Percentiles rank a stretch among this genome's conserved stretches.
Evolutionary conservation across 176 grass and related monocot species (phyloP).

Genomic region (Dendrocalamus sinicus): DNA sequence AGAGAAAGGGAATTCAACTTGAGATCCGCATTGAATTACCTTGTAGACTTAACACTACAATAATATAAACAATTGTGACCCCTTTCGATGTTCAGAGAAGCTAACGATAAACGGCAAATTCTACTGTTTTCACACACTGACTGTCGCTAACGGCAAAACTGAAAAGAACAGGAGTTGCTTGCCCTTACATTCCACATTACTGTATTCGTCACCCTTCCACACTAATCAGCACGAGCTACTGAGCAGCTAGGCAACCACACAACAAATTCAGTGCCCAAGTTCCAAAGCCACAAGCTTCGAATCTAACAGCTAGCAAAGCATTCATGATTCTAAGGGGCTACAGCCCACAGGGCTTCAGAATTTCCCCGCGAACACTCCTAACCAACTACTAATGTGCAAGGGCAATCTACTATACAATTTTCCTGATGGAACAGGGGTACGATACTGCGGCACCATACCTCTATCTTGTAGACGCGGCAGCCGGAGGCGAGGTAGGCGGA

Average conservation of each 20-base stretch:
- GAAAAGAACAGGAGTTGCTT: background rate
- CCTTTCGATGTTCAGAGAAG: background rate
- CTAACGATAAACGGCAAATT: background rate
- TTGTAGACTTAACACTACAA: background rate
- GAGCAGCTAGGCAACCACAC: background rate
- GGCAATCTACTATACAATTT: background rate
- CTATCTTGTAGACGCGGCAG: slow-evolving; percentile 78
- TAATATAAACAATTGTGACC: background rate
- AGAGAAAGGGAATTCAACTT: slow-evolving; percentile 35
- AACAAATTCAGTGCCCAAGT: background rate
- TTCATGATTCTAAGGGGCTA: background rate
- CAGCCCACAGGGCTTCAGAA: background rate
- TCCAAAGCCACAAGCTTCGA: slow-evolving; percentile 24
- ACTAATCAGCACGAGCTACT: slow-evolving; percentile 5
- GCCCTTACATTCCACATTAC: background rate
- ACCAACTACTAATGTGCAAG: background rate
- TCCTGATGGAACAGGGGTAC: background rate
- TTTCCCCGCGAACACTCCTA: background rate
- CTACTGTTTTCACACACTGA: background rate
- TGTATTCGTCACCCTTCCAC: background rate
- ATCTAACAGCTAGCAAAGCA: background rate
- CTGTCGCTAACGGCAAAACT: background rate
- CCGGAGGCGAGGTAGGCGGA: slow-evolving; percentile 81
- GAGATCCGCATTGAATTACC: slow-evolving; percentile 1
- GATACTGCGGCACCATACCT: slow-evolving; percentile 43